Evolutionary conservation across 1,284 basidiomycete genomes (phyloP).

Genomic region (Sporisorium exsertum): DNA sequence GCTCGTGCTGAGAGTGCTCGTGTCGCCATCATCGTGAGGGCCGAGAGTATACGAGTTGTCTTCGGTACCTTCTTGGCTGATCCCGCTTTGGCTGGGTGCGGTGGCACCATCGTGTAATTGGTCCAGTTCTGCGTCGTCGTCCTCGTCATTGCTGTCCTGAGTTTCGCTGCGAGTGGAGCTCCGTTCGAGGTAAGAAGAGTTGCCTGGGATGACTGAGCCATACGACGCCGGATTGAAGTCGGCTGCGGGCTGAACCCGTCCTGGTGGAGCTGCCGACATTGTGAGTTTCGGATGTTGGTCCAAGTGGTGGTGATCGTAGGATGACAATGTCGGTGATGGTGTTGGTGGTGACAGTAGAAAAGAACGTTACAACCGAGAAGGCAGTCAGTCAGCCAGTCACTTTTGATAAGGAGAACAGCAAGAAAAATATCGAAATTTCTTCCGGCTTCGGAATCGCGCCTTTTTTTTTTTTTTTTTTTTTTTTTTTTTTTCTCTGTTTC

Average conservation of each 20-base stretch:
- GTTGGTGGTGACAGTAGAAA: background rate
- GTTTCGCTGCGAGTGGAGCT: conserved; percentile 25
- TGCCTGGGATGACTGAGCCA: conserved; percentile 28
- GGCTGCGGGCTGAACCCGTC: conserved; percentile 28
- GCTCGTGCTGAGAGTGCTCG: conserved; percentile 31
- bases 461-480: background rate
- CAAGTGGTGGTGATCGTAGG: background rate
- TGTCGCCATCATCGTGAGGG: conserved; percentile 19
- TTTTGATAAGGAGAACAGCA: background rate
- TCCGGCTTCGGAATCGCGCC: conserved; percentile 25
- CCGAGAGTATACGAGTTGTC: conserved; percentile 12
- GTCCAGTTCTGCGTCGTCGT: too few species aligned
- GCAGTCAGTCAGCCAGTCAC: background rate
- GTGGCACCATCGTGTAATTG: background rate
- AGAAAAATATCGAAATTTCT: conserved; percentile 33
- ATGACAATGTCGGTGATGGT: background rate
- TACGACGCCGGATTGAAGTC: conserved; percentile 43
- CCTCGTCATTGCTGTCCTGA: conserved; percentile 25
- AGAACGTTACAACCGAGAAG: background rate
- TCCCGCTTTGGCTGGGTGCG: conserved; percentile 12
- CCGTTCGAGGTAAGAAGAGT: conserved; percentile 26
- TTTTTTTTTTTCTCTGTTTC: background rate
- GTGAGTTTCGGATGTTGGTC: background rate
- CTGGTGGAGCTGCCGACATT: conserved; percentile 43
- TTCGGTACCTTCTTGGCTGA: conserved; percentile 19